Evolutionary conservation across 768 basidiomycete genomes (phyloP).

Genomic region (Lactifluus volemus): DNA sequence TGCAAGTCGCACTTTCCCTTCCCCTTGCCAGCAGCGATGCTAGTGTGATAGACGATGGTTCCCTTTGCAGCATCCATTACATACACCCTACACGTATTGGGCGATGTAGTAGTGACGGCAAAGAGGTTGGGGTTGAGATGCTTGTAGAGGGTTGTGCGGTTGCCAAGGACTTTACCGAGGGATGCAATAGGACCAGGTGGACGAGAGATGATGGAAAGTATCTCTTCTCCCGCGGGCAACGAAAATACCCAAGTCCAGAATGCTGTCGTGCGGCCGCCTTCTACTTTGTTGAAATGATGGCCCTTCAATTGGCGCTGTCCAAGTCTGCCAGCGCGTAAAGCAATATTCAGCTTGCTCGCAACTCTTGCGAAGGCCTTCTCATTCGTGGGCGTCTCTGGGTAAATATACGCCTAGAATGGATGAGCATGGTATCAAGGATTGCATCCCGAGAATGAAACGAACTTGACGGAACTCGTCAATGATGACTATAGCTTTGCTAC

Average conservation of each 20-base stretch:
- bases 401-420: conserved; percentile 45
- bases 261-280: conserved; percentile 39
- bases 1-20: conserved; percentile 52
- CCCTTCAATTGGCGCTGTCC: conserved; percentile 45
- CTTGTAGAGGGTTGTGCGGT: conserved; percentile 87
- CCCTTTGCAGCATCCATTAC: conserved; percentile 79
- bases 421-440: neutral
- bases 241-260: conserved; percentile 59
- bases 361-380: conserved; percentile 36
- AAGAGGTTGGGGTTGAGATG: conserved; percentile 82
- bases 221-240: conserved; percentile 46
- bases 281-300: conserved; percentile 40
- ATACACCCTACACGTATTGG: conserved; percentile 51
- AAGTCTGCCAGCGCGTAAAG: conserved; percentile 39
- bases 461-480: conserved; percentile 77
- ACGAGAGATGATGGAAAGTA: conserved; percentile 44
- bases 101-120: conserved; percentile 45
- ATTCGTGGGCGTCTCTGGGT: conserved; percentile 49
- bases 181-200: conserved; percentile 55
- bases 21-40: conserved; percentile 37
- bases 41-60: conserved; percentile 56
- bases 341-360: conserved; percentile 44
- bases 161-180: conserved; percentile 76
- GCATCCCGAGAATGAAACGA: conserved; percentile 7
- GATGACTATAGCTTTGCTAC: conserved; percentile 47